Percentiles rank a stretch among this genome's conserved stretches.
phyloP scores from a whole-genome alignment of 495 filamentous ascomycete species.

The Mycothermus thermophilus region DNA sequence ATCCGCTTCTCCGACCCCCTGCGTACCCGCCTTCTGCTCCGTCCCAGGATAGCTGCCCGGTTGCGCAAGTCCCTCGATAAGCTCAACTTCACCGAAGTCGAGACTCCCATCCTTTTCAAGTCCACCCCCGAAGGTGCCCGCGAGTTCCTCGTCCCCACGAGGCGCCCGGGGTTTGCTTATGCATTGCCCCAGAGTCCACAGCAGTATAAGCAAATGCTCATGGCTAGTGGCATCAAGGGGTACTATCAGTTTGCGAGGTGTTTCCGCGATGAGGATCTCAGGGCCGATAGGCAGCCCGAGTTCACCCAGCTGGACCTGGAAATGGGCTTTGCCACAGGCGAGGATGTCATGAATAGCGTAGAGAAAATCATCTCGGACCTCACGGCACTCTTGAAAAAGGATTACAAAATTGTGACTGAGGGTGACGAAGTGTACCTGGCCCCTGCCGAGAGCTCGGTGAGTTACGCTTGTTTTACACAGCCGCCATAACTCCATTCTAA shows the following conservation, averaged over 20 bases:
- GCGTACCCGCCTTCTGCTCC: conserved; percentile 40
- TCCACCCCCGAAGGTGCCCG: conserved; percentile 92
- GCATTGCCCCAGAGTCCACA: conserved; percentile 92
- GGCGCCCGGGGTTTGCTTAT: conserved; percentile 59
- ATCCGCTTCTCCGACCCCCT: conserved; percentile 55
- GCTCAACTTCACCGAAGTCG: conserved; percentile 58
- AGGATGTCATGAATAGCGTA: conserved; percentile 58
- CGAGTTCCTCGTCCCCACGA: conserved; percentile 89
- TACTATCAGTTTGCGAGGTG: conserved; percentile 93
- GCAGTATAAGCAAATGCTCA: conserved; percentile 96
- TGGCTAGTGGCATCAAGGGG: conserved; percentile 67
- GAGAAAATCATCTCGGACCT: conserved; percentile 50
- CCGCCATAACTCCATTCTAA: background rate
- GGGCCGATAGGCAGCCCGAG: conserved; percentile 89
- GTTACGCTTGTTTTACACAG: background rate
- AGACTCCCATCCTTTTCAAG: conserved; percentile 92
- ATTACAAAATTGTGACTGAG: conserved; percentile 11
- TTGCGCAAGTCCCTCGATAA: conserved; percentile 41
- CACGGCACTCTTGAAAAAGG: conserved; percentile 34
- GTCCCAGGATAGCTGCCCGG: conserved; percentile 41
- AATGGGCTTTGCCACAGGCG: conserved; percentile 65
- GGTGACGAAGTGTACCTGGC: conserved; percentile 16
- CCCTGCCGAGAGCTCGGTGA: conserved; percentile 6
- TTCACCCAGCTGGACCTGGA: conserved; percentile 96
- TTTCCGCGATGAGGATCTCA: conserved; percentile 88